Conservation (phyloP, 768 basidiomycete species). For the Suillus sp. region DNA sequence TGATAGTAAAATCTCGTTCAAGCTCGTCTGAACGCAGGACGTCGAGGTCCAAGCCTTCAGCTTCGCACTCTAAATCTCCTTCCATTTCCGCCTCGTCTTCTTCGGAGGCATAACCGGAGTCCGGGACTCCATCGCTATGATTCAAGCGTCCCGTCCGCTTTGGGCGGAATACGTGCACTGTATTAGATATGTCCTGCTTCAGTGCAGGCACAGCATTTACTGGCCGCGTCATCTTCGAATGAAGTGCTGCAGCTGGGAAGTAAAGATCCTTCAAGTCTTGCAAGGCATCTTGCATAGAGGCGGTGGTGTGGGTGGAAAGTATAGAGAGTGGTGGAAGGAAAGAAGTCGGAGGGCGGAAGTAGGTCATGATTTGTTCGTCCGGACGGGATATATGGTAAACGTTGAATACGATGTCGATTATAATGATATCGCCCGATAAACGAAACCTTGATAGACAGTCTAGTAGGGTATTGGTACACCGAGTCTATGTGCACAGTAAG, state of each 20-base stretch:
- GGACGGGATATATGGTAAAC: constrained; percentile 14
- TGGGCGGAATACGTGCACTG: constrained; percentile 29
- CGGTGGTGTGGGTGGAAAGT: constrained; percentile 39
- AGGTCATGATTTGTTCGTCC: constrained; percentile 18
- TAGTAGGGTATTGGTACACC: constrained; percentile 11
- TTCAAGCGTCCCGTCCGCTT: constrained; percentile 26
- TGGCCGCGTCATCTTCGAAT: constrained; percentile 14
- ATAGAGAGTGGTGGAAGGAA: constrained; percentile 59
- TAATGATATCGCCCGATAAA: constrained; percentile 1
- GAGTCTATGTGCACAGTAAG: constrained; percentile 18
- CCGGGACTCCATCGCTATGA: constrained; percentile 51
- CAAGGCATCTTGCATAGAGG: constrained; percentile 43
- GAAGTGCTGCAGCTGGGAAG: constrained; percentile 40
- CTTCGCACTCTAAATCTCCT: constrained; percentile 21
- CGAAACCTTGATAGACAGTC: constrained; percentile 7
- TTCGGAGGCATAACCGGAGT: constrained; percentile 80
- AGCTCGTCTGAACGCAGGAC: constrained; percentile 61
- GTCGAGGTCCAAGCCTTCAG: constrained; percentile 38
- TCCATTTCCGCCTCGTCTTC: constrained; percentile 56
- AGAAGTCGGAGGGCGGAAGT: constrained; percentile 42
- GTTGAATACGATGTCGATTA: constrained; percentile 3
- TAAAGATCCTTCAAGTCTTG: constrained; percentile 52
- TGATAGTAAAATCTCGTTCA: constrained; percentile 68
- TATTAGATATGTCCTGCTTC: constrained; percentile 19
- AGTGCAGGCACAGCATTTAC: constrained; percentile 20